Conservation (phyloP, 2,329 filamentous ascomycete species). For the Penicillium glabrum region DNA sequence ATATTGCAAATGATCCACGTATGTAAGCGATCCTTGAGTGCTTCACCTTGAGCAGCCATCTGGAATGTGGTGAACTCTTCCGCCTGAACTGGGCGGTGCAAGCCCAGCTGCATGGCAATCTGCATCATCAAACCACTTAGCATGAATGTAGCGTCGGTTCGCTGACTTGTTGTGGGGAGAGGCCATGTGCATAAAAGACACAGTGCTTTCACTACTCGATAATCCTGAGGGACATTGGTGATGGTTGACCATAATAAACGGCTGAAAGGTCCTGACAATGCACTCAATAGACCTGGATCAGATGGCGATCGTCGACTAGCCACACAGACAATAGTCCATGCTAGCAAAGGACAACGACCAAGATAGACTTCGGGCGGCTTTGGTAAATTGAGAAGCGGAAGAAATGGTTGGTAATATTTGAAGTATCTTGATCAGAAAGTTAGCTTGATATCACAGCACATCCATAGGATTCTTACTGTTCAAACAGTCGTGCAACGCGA, state of each 20-base stretch:
- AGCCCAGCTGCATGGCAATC: slow-evolving; percentile 62
- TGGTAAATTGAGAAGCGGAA: slow-evolving; percentile 59
- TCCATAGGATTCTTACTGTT: slow-evolving; percentile 33
- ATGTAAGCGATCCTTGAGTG: slow-evolving; percentile 61
- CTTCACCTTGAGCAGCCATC: slow-evolving; percentile 57
- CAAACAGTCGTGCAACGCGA: slow-evolving; percentile 44
- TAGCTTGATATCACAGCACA: slow-evolving; percentile 26
- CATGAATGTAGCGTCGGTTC: slow-evolving; percentile 63
- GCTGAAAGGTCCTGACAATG: slow-evolving; percentile 51
- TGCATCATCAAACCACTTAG: slow-evolving; percentile 65
- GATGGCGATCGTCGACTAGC: slow-evolving; percentile 59
- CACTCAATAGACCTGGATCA: slow-evolving; percentile 55
- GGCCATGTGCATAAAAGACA: slow-evolving; percentile 65
- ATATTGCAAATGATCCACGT: slow-evolving; percentile 69
- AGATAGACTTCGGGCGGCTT: slow-evolving; percentile 58
- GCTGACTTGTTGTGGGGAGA: slow-evolving; percentile 60
- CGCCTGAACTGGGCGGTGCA: slow-evolving; percentile 62
- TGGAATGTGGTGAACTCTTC: slow-evolving; percentile 53
- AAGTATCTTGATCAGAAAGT: slow-evolving; percentile 54
- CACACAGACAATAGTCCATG: slow-evolving; percentile 64
- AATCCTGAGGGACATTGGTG: slow-evolving; percentile 58
- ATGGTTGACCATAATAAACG: slow-evolving; percentile 61
- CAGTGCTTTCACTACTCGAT: slow-evolving; percentile 63
- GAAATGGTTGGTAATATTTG: slow-evolving; percentile 61
- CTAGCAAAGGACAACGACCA: slow-evolving; percentile 58